Evolutionary conservation across 2,329 filamentous ascomycete species (phyloP), one percentile per base, ranked within the genome.

Genomic region (Sarocladium oryzae): DNA sequence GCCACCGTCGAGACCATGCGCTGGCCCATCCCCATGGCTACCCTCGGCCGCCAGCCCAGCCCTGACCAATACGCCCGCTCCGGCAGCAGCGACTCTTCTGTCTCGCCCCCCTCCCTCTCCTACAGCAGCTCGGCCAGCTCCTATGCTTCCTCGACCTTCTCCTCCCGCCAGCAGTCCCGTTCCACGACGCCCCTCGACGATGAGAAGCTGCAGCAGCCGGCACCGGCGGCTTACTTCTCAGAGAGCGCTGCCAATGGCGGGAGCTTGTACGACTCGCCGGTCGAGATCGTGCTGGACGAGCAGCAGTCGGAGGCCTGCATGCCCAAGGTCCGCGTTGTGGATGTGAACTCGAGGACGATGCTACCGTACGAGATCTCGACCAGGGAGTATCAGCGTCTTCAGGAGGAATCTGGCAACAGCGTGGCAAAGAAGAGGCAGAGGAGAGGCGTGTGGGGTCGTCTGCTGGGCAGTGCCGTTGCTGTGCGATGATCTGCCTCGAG

Each of bases 341-440:
- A 32, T 38, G 51, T 52, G 20, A 23, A 30, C 49, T 26, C 41
- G 16, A 43, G 37, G 26, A 46, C 23, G 38, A 63, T 75, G 56
- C 72, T 81, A 4, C 75, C 78, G 5, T 81, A 80, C 63, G 78
- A 81, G 65, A 77, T 80, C 57, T 73, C 71, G 54, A 60, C 67
- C 30, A 76, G 81, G 23, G 73, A 80, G 53, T 70, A 79, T 53
- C 70, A 72, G 54, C 70, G 73, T 52, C 61, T 78, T 40, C 73
- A 78, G 54, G 71, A 77, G 48, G 69, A 78, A 7, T 7, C 13
- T 54, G 71, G 77, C 46, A 69, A 16, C 43, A 23, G 26, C 16
- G 28, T 48, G 5, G 63, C 66, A 41, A 61, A 60, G 53, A 76
- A 73, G 64, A 78, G 77, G 69, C 70, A 70, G 53, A 69, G 72